phyloP scores from a whole-genome alignment of 1,284 basidiomycete species.

The Sanghuangporus baumii region DNA sequence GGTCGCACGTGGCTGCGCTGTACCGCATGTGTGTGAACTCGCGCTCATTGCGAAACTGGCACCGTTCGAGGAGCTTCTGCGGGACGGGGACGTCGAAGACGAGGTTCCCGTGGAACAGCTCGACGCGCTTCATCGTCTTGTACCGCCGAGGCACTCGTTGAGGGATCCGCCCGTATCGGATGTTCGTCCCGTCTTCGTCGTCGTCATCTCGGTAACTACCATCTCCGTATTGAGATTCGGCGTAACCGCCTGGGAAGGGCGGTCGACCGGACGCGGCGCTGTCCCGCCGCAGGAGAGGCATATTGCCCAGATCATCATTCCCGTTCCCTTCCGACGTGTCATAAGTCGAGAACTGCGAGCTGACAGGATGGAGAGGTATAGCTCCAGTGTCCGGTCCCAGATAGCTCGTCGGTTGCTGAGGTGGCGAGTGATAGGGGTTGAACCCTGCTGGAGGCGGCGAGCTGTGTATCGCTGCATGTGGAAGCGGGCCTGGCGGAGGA shows the following conservation, averaged over 20 bases:
- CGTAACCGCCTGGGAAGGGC: slow-evolving; percentile 40
- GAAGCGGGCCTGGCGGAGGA: neutral
- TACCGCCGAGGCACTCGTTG: slow-evolving; percentile 81
- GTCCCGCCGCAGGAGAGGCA: slow-evolving; percentile 56
- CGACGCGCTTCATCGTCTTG: slow-evolving; percentile 87
- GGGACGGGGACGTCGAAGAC: slow-evolving; percentile 87
- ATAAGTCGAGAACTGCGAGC: slow-evolving; percentile 24
- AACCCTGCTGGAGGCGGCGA: slow-evolving; percentile 6
- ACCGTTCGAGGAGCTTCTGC: slow-evolving; percentile 78
- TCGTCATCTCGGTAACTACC: slow-evolving; percentile 13
- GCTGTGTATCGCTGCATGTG: slow-evolving; percentile 7
- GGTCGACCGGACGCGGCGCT: slow-evolving; percentile 22
- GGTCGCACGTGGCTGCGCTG: slow-evolving; percentile 89
- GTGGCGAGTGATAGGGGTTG: slow-evolving; percentile 15
- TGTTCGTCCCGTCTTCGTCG: slow-evolving; percentile 40
- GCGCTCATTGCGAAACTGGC: slow-evolving; percentile 65
- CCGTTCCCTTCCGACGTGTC: slow-evolving; percentile 36
- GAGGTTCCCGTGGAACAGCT: slow-evolving; percentile 89
- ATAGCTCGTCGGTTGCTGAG: slow-evolving; percentile 6
- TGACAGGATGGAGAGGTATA: slow-evolving; percentile 5
- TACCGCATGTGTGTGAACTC: slow-evolving; percentile 97
- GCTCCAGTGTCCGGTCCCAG: neutral
- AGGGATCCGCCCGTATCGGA: slow-evolving; percentile 81
- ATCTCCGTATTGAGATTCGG: slow-evolving; percentile 9
- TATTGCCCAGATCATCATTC: slow-evolving; percentile 48